Evolutionary conservation across 2,329 filamentous ascomycete genomes (phyloP).

Genomic region (Cladosporium velox): DNA sequence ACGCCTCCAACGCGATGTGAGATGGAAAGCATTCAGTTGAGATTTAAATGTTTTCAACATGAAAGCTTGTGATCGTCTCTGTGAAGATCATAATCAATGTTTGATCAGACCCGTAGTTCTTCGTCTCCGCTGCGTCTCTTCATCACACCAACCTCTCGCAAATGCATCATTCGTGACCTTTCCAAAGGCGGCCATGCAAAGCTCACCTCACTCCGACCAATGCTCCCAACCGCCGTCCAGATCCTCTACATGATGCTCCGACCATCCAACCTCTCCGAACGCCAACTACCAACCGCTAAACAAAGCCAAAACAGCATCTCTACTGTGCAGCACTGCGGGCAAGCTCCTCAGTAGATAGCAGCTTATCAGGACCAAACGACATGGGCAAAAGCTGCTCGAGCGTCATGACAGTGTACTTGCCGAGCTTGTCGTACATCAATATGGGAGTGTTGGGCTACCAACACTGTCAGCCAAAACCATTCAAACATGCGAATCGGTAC

Average conservation of each 20-base stretch:
- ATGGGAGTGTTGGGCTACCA: conserved; percentile 64
- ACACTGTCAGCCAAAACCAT: not conserved
- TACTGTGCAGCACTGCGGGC: conserved; percentile 8
- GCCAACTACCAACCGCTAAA: not conserved
- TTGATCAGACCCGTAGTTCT: not conserved
- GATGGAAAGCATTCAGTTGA: not conserved
- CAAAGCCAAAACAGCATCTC: not conserved
- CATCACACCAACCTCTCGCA: not conserved
- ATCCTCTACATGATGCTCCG: too few species aligned
- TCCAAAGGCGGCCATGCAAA: not conserved
- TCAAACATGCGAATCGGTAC: not conserved
- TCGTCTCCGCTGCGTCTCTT: not conserved
- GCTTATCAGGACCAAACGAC: conserved; percentile 55
- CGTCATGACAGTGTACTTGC: conserved; percentile 68
- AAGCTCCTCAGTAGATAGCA: conserved; percentile 38
- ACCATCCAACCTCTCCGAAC: too few species aligned
- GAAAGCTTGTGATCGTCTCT: not conserved
- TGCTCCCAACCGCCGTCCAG: not conserved
- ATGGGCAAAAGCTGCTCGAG: conserved; percentile 63
- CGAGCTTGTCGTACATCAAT: conserved; percentile 88
- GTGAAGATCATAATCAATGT: not conserved
- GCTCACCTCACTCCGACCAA: not conserved
- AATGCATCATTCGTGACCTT: not conserved
- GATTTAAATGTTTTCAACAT: not conserved
- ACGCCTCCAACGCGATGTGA: too few species aligned